Conservation (phyloP, 306 rosid species). For the Trifolium repens region DNA sequence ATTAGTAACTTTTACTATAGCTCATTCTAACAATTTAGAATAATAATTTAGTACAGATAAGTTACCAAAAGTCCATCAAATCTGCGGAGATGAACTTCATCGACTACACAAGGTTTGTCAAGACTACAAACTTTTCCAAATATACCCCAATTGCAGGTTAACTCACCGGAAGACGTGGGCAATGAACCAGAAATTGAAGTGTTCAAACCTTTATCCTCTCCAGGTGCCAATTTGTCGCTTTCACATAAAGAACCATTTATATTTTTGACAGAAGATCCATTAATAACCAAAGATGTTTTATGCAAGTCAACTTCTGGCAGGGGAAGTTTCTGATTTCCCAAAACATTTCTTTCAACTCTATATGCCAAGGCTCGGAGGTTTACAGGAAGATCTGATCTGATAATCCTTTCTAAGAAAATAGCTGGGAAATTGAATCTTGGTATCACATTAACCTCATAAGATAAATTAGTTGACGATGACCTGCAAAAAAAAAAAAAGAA, state of each 20-base stretch:
- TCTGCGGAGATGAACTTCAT: conserved; percentile 98
- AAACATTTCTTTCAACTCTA: conserved; percentile 69
- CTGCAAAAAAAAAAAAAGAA: conserved; percentile 49
- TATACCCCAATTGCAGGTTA: conserved; percentile 69
- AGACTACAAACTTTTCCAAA: conserved; percentile 82
- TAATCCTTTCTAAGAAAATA: conserved; percentile 88
- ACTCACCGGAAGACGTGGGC: conserved; percentile 53
- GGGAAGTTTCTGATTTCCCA: conserved; percentile 50
- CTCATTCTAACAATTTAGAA: conserved; percentile 24
- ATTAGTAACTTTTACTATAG: conserved; percentile 33
- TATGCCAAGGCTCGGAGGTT: conserved; percentile 88
- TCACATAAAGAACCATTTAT: conserved; percentile 51
- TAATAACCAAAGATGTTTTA: conserved; percentile 40
- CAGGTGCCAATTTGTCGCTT: conserved; percentile 49
- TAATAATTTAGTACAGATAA: conserved; percentile 35
- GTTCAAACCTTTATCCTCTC: conserved; percentile 53
- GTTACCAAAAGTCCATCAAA: conserved; percentile 94
- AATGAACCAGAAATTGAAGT: conserved; percentile 54
- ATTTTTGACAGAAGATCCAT: conserved; percentile 44
- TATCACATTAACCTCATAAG: conserved; percentile 88
- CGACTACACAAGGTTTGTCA: conserved; percentile 83
- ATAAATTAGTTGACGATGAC: conserved; percentile 71
- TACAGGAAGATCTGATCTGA: conserved; percentile 92
- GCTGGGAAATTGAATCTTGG: conserved; percentile 96
- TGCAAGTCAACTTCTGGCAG: conserved; percentile 40